Conservation (phyloP, 176 grass and related monocot species). For the Juncus inflexus region DNA sequence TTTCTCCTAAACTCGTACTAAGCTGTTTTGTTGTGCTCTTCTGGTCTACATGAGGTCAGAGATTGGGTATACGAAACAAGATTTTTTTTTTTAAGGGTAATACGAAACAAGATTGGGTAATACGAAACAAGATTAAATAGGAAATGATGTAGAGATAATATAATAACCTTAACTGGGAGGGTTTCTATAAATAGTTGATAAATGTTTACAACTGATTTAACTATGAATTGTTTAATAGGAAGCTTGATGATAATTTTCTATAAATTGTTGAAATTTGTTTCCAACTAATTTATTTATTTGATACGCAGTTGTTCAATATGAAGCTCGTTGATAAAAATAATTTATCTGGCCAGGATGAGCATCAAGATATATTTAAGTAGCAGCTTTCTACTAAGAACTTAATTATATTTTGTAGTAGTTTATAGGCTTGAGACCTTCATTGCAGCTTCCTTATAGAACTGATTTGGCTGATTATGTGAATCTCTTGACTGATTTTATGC, state of each 20-base stretch:
- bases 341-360: too few species aligned
- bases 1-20: neutral
- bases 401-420: too few species aligned
- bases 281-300: neutral
- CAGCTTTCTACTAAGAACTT: too few species aligned
- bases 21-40: neutral
- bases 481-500: too few species aligned
- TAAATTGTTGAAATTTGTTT: neutral
- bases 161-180: neutral
- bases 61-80: too few species aligned
- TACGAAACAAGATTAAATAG: neutral
- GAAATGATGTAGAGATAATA: neutral
- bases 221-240: neutral
- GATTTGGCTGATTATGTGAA: too few species aligned
- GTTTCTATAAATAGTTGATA: neutral
- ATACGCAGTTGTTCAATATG: conserved; percentile 38
- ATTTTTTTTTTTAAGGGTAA: too few species aligned
- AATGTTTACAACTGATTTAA: neutral
- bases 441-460: too few species aligned
- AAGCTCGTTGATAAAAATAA: conserved; percentile 25
- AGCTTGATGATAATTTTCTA: neutral
- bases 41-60: too few species aligned
- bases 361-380: too few species aligned
- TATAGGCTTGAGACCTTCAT: too few species aligned
- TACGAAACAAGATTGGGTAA: too few species aligned